Evolutionary conservation across 2,329 filamentous ascomycete genomes (phyloP), one percentile per base, ranked within the genome.

Genomic region (Zymoseptoria brevis): DNA sequence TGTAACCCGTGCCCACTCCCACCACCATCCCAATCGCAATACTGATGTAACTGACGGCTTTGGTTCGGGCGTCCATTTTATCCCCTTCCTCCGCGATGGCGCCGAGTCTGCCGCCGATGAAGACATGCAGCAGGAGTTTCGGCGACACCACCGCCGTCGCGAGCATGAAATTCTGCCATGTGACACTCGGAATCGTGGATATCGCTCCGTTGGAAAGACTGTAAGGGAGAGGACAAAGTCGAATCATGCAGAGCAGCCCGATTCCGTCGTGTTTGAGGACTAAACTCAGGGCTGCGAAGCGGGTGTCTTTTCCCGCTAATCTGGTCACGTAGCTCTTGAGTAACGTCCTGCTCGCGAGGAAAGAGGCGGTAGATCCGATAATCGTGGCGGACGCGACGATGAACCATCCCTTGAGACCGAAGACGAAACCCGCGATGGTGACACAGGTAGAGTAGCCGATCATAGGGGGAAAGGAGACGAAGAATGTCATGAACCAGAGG

Each of bases 161-260:
- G 52, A 91, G 73, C 30, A 86, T 87, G 76, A 95, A 97, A 53
- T 83, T 83, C 61, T 81, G 73, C 49, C 89, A 88, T 22, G 86
- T 82, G 35, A 99, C 89, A 30, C 88, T 96, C 2, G 92, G 92
- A 62, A 99, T 92, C 1, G 94, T 97, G 29, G 90, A 90, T 57
- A 99, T 84, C 61, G 96, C 96, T 55, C 91, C 94, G 72, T 99
- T 99, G 71, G 89, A 92, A 66, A 97, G 79, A 56, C 89, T 94
- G 73, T 96, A 99, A 13, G 94, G 94, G 61, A 99, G 73, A 1
- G 94, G 94, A 69, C 93, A 97, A 64, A 97, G 82, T 29, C 94
- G 84, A 67, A 99, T 94, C 82, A 94, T 95, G 63, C 90, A 87
- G 52, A 99, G 81, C 57, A 97, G 85, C 68, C 90, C 88, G 55